Conservation (phyloP, 306 rosid species). For the Cucumis sativus region DNA sequence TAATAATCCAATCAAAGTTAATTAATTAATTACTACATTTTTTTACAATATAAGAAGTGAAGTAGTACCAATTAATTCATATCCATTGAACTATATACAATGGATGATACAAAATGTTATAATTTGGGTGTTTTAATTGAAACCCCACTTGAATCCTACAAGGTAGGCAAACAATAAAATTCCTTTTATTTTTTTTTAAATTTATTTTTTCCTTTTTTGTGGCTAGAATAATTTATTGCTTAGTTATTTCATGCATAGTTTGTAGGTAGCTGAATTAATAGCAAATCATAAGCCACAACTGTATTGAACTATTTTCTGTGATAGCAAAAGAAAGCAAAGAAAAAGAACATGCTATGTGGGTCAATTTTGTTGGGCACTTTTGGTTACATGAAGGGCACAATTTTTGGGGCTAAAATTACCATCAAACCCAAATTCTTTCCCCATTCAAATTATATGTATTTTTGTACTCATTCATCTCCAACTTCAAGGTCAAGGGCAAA, state of each 20-base stretch:
- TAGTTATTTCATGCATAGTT: neutral
- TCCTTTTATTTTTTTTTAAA: neutral
- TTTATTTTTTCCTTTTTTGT: neutral
- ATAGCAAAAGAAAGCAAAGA: neutral
- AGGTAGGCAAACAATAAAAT: neutral
- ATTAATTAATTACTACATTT: too few species aligned
- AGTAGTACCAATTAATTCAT: too few species aligned
- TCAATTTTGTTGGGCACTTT: neutral
- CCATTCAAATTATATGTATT: neutral
- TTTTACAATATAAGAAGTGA: too few species aligned
- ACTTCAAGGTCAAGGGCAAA: neutral
- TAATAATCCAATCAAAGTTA: too few species aligned
- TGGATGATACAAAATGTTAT: neutral
- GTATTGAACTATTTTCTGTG: neutral
- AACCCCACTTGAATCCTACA: neutral
- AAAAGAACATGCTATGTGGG: conserved; percentile 8
- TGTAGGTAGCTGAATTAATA: conserved; percentile 1
- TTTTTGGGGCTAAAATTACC: neutral
- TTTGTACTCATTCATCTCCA: neutral
- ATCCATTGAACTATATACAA: too few species aligned
- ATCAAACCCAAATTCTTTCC: neutral
- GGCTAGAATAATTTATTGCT: neutral
- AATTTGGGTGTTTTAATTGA: neutral
- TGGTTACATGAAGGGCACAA: neutral
- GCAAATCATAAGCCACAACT: conserved; percentile 5